phyloP scores from a whole-genome alignment of 2,329 filamentous ascomycete species.

The Triangularia setosa region DNA sequence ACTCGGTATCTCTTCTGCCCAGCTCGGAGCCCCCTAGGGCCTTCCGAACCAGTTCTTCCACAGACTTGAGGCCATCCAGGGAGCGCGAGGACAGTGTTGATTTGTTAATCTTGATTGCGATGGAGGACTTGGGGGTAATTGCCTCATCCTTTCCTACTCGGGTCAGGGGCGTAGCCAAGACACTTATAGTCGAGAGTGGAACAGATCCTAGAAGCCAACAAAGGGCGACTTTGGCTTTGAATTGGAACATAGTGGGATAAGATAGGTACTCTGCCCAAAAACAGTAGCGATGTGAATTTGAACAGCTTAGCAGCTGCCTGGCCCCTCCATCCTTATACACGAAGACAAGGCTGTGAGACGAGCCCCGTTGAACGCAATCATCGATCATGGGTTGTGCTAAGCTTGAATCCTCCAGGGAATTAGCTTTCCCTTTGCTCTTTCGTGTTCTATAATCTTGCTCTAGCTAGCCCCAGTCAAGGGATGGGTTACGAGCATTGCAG shows the following conservation, averaged over 20 bases:
- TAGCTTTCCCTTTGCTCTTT: too few species aligned
- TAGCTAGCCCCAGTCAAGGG: too few species aligned
- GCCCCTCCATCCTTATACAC: too few species aligned
- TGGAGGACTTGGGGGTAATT: neutral
- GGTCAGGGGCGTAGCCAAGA: neutral
- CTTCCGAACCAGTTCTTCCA: neutral
- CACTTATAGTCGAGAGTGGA: neutral
- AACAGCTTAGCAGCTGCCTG: too few species aligned
- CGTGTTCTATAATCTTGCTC: too few species aligned
- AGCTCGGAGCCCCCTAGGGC: neutral
- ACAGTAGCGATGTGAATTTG: too few species aligned
- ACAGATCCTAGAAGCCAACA: neutral
- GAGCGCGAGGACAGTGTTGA: neutral
- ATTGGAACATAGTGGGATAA: neutral
- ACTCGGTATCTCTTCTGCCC: neutral
- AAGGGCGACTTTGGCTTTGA: neutral
- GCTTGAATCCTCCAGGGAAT: too few species aligned
- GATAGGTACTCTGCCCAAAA: too few species aligned
- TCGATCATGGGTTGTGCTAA: too few species aligned
- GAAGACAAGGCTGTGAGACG: too few species aligned
- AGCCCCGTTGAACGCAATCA: too few species aligned
- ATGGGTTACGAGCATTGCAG: too few species aligned
- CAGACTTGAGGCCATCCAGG: neutral
- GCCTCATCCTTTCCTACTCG: neutral
- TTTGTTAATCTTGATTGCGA: neutral